These are phyloP conservation scores for Hypoxylon fragiforme DNA, from an alignment of 495 filamentous ascomycete species.

Conservation along the genomic window DNA sequence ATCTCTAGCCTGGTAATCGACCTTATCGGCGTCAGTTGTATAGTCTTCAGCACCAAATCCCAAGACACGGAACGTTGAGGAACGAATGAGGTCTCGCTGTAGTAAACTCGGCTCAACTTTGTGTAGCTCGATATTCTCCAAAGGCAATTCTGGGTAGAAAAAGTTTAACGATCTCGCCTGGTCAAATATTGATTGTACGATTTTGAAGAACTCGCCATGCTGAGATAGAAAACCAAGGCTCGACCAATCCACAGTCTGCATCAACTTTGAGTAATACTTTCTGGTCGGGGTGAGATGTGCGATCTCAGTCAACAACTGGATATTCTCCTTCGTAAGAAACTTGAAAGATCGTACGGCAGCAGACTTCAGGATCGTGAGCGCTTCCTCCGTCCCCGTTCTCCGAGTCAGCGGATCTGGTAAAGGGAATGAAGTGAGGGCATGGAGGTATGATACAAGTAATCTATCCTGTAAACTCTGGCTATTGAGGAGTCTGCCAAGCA, in stretches of 20 bases:
- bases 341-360: conserved; percentile 57
- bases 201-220: conserved; percentile 49
- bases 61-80: conserved; percentile 50
- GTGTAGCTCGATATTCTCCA: not conserved
- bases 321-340: conserved; percentile 44
- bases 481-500: conserved; percentile 53
- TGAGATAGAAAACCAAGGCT: conserved; percentile 53
- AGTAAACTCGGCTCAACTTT: conserved; percentile 31
- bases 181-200: conserved; percentile 47
- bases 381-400: conserved; percentile 66
- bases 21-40: conserved; percentile 40
- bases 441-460: conserved; percentile 58
- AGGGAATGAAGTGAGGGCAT: conserved; percentile 64
- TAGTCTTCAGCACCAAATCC: conserved; percentile 59
- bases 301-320: conserved; percentile 47
- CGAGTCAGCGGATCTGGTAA: conserved; percentile 60
- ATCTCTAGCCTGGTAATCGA: conserved; percentile 45
- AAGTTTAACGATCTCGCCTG: conserved; percentile 43
- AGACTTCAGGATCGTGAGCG: conserved; percentile 52
- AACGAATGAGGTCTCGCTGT: conserved; percentile 49
- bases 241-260: conserved; percentile 38
- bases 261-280: conserved; percentile 34
- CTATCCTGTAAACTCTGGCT: conserved; percentile 58
- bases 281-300: conserved; percentile 56
- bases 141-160: conserved; percentile 16